Evolutionary conservation across 73 alveolate genomes (phyloP).

Genomic region (Breviolum minutum): DNA sequence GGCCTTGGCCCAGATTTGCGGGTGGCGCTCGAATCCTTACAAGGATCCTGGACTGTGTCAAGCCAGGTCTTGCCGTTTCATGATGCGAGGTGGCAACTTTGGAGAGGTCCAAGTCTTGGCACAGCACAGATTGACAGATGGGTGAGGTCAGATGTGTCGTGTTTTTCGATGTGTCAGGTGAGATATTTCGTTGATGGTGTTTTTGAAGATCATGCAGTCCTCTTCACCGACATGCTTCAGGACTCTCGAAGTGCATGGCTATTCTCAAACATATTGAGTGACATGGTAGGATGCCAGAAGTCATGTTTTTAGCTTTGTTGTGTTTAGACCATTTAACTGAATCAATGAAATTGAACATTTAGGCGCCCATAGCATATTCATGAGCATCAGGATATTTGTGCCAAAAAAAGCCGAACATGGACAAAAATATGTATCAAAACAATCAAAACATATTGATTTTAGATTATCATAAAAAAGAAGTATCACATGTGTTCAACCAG

Average conservation of each 20-base stretch:
- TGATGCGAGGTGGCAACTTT: slow-evolving; percentile 35
- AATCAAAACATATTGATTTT: no score
- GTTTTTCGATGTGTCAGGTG: not conserved
- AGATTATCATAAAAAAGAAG: no score
- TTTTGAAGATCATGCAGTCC: slow-evolving; percentile 61
- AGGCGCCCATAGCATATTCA: no score
- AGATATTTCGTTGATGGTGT: slow-evolving; percentile 60
- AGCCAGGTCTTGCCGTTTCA: slow-evolving; percentile 42
- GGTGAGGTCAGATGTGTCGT: not conserved
- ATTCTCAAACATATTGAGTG: no score
- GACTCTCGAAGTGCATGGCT: not conserved
- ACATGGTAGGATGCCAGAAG: not conserved
- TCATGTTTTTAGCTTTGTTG: not conserved
- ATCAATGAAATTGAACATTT: no score
- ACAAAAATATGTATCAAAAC: no score
- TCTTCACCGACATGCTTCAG: slow-evolving; percentile 40
- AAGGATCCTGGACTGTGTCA: not conserved
- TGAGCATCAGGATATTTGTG: no score
- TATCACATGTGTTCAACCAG: not conserved
- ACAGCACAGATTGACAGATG: not conserved
- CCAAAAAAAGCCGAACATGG: no score
- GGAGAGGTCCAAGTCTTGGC: slow-evolving; percentile 11
- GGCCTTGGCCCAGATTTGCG: not conserved
- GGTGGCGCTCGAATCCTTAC: not conserved
- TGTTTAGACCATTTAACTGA: no score